Base-by-base conservation (phyloP, 768 basidiomycete genomes). In the Rhodosporidiobolus sp. region DNA sequence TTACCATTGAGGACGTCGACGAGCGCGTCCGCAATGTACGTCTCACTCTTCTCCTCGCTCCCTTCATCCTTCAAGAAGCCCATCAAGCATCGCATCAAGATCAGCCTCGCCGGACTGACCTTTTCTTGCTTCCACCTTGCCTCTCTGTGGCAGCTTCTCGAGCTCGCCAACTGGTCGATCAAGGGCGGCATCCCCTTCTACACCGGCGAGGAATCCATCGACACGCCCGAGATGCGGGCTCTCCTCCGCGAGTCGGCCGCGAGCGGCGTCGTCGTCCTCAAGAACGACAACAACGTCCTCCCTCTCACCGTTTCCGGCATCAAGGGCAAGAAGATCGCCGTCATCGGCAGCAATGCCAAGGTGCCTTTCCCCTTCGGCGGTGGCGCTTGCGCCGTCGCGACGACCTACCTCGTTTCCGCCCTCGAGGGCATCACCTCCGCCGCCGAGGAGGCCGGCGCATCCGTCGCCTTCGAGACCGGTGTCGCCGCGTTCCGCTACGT, bases 131-230 rank as follows among this genome's bases (percentile, higher is more conserved):
- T 43, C 38, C 38, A 43, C 14, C 38, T 43, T 43, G 8, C 8
- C 38, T 43, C 38, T 43, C 38, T 43, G 7, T 43, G 8, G 38
- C 38, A 43, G 38, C 38, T 43, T 1, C 80, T 88, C 20, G 82
- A 82, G 32, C 81, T 86, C 32, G 76, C 86, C 59, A 81, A 86
- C 60, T 81, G 78, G 26, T 86, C 85, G 1, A 80, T 84, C 43
- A 82, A 79, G 30, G 87, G 86, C 7, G 85, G 85, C 10, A 85
- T 88, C 50, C 85, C 85, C 17, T 88, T 87, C 79, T 81, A 85
- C 75, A 84, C 80, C 8, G 82, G 82, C 26, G 86, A 86, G 69
- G 80, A 83, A 67, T 79, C 79, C 74, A 72, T 55, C 80, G 81
- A 52, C 83, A 84, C 45, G 80, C 84, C 28, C 77, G 84, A 74